phyloP scores from a whole-genome alignment of 2,329 filamentous ascomycete genomes.

The Pyrenophora teres region DNA sequence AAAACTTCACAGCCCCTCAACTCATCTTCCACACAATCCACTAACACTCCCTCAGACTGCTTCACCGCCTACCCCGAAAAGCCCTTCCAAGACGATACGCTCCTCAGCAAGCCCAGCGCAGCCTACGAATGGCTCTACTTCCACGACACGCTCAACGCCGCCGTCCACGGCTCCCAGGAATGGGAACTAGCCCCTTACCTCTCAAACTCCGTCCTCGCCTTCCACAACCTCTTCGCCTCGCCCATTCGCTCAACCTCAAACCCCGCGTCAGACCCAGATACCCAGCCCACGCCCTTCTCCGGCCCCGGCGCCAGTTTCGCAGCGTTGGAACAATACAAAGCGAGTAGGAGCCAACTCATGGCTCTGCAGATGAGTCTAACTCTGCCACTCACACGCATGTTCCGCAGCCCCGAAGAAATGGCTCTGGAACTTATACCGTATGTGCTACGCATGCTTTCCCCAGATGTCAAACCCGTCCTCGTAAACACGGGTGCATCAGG shows the following conservation, averaged over 20 bases:
- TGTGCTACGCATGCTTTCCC: slow-evolving; percentile 79
- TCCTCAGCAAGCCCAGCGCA: slow-evolving; percentile 81
- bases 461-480: slow-evolving; percentile 88
- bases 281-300: slow-evolving; percentile 70
- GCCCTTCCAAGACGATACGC: slow-evolving; percentile 90
- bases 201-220: slow-evolving; percentile 82
- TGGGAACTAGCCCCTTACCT: slow-evolving; percentile 92
- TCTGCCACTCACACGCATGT: slow-evolving; percentile 73
- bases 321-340: slow-evolving; percentile 79
- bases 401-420: slow-evolving; percentile 77
- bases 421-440: slow-evolving; percentile 85
- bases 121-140: slow-evolving; percentile 97
- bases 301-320: slow-evolving; percentile 81
- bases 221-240: slow-evolving; percentile 88
- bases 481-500: slow-evolving; percentile 63
- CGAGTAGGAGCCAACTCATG: slow-evolving; percentile 74
- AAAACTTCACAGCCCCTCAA: slow-evolving; percentile 5
- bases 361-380: slow-evolving; percentile 73
- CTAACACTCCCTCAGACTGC: slow-evolving; percentile 60
- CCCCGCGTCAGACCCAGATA: slow-evolving; percentile 48
- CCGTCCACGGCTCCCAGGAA: slow-evolving; percentile 81
- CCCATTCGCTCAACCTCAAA: slow-evolving; percentile 52
- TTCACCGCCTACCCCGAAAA: slow-evolving; percentile 85
- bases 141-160: slow-evolving; percentile 79
- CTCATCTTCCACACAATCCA: not conserved